Base-by-base conservation (phyloP, 805 yeast species). In the Schizosaccharomyces lindneri region DNA sequence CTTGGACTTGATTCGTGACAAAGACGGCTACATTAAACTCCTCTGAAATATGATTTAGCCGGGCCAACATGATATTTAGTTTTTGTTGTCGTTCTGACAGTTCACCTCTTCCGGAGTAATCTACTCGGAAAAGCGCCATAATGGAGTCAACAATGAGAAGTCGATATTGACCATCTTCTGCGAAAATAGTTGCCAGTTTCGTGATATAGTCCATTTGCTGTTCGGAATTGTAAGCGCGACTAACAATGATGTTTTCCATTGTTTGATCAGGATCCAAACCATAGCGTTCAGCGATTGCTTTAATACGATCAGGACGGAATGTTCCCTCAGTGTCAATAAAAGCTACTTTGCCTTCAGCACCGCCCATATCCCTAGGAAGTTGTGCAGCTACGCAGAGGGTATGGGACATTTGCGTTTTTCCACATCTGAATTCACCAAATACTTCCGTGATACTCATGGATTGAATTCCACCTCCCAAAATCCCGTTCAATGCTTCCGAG, bases 261-360 rank as follows among this genome's bases (percentile, higher is more conserved):
- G 87, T 81, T 46, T 80, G 79, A 64, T 81, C 83, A 0, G 86
- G 81, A 66, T 84, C 85, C 63, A 84, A 75, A 0, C 81, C 84
- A 69, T 79, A 84, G 62, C 86, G 72, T 64, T 77, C 80, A 1
- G 90, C 87, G 65, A 85, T 84, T 51, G 82, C 78, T 48, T 70
- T 72, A 61, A 80, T 77, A 68, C 83, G 74, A 64, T 82, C 87
- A 1, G 90, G 90, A 63, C 90, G 76, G 65, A 84, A 84, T 0
- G 90, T 84, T 4, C 90, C 90, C 68, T 85, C 90, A 0, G 90
- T 84, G 67, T 85, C 90, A 63, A 84, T 81, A 66, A 80, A 84
- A 9, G 85, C 83, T 32, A 84, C 86, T 71, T 84, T 84, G 0
- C 90, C 90, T 69, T 83, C 89, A 15, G 83, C 88, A 3, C 90